phyloP scores from a whole-genome alignment of 2,329 filamentous ascomycete genomes.

The Dactylonectria estremocensis region DNA sequence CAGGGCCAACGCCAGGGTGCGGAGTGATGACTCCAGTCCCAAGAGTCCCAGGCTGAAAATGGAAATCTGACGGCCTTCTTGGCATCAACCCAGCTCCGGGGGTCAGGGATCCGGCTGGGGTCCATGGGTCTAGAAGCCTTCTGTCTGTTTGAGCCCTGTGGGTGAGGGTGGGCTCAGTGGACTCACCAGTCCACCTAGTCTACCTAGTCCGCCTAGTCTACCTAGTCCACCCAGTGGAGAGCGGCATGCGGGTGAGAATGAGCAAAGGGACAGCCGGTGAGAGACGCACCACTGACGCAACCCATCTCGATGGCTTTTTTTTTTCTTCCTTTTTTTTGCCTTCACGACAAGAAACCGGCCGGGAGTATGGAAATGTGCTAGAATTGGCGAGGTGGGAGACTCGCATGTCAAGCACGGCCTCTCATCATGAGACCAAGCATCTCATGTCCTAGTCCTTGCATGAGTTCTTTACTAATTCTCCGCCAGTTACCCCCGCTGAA shows the following conservation, averaged over 20 bases:
- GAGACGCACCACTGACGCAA: background rate
- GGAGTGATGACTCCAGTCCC: slow-evolving; percentile 10
- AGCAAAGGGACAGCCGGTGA: background rate
- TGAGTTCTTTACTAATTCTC: no score
- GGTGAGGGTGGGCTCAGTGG: slow-evolving; percentile 16
- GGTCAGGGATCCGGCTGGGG: slow-evolving; percentile 28
- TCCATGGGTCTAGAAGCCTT: slow-evolving; percentile 34
- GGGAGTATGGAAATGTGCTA: no score
- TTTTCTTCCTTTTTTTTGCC: no score
- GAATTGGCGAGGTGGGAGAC: no score
- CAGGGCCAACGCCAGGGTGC: background rate
- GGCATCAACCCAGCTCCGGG: slow-evolving; percentile 38
- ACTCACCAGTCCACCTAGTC: background rate
- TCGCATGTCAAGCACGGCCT: no score
- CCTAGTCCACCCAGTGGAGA: background rate
- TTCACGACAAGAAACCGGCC: background rate
- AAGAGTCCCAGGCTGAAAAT: slow-evolving; percentile 24
- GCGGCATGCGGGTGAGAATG: background rate
- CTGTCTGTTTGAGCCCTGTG: slow-evolving; percentile 30
- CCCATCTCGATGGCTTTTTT: background rate
- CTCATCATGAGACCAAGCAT: no score
- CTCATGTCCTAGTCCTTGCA: no score
- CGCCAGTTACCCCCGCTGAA: no score
- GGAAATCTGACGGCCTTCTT: slow-evolving; percentile 37
- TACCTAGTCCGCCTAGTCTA: no score